Base-by-base conservation (phyloP, 805 yeast species). In the Alloascoidea africana region DNA sequence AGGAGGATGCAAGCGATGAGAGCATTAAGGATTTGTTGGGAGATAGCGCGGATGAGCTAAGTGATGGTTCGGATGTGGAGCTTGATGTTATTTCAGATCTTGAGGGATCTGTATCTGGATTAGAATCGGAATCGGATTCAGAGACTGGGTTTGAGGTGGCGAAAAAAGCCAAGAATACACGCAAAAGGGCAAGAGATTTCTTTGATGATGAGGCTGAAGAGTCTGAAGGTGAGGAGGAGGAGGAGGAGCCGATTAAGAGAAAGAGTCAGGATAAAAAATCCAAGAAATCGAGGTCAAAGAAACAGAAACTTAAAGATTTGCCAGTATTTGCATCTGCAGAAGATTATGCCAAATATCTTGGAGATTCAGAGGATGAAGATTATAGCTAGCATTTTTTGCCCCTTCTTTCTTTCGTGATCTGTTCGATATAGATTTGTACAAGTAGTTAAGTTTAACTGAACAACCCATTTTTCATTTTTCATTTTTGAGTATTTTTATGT, bases 261-360 rank as follows among this genome's bases (percentile, higher is more conserved):
- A 41, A 49, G 19, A 39, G 45, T 36, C 40, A 43, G 36, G 51
- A 38, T 18, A 45, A 39, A 19, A 30, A 39, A 34, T 33, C 49
- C 37, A 40, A 55, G 45, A 46, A 52, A 49, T 23, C 30, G 8
- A 63, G 60, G 44, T 46, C 65, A 14, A 74, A 70, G 62, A 73
- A 65, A 52, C 58, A 63, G 35, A 76, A 70, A 54, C 60, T 81
- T 49, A 76, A 70, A 50, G 73, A 68, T 35, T 62, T 87, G 42
- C 96, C 96, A 16, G 65, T 75, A 15, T 87, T 85, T 61, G 96
- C 95, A 1, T 76, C 86, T 35, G 94, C 76, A 5, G 95, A 82
- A 33, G 94, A 82, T 43, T 86, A 85, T 53, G 77, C 89, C 17
- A 65, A 82, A 51, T 77, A 76, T 47, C 59, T 82, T 54, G 66